phyloP scores from a whole-genome alignment of 805 yeast genomes.

The Sugiyamaella lignohabitans region DNA sequence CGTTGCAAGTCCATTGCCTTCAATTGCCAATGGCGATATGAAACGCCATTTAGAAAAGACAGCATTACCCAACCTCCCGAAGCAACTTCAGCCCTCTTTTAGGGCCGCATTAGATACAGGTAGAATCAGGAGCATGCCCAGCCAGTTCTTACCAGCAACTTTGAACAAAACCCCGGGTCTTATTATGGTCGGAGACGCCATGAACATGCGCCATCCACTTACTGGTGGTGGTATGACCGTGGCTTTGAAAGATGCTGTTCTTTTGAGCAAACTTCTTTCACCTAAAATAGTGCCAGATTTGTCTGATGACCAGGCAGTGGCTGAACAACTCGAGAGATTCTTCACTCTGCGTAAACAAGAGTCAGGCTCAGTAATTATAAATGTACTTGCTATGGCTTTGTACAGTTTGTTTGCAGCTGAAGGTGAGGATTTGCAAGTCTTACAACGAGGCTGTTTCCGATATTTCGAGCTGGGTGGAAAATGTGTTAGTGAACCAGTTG shows the following conservation, averaged over 20 bases:
- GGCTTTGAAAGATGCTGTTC: conserved; percentile 77
- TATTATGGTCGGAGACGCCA: conserved; percentile 82
- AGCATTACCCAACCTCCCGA: conserved; percentile 68
- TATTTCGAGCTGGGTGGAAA: conserved; percentile 83
- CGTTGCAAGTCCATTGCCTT: conserved; percentile 71
- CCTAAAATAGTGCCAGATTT: conserved; percentile 50
- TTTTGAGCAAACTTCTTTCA: conserved; percentile 57
- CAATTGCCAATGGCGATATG: conserved; percentile 49
- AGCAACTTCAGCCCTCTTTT: conserved; percentile 59
- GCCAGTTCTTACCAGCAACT: conserved; percentile 79
- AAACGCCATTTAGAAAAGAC: conserved; percentile 50
- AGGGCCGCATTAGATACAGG: conserved; percentile 49
- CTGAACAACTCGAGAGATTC: conserved; percentile 55
- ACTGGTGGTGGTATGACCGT: conserved; percentile 99
- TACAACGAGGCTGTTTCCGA: conserved; percentile 83
- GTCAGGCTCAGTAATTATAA: conserved; percentile 68
- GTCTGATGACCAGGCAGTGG: conserved; percentile 49
- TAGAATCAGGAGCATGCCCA: conserved; percentile 83
- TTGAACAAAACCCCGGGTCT: conserved; percentile 65
- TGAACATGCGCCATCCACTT: conserved; percentile 96
- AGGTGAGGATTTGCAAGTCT: conserved; percentile 46
- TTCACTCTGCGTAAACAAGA: conserved; percentile 64
- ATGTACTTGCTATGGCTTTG: conserved; percentile 84
- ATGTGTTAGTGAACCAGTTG: conserved; percentile 71
- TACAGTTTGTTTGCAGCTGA: conserved; percentile 90